Base-by-base conservation (phyloP, 73 alveolate genomes). In the Paraurostyla sp. region DNA sequence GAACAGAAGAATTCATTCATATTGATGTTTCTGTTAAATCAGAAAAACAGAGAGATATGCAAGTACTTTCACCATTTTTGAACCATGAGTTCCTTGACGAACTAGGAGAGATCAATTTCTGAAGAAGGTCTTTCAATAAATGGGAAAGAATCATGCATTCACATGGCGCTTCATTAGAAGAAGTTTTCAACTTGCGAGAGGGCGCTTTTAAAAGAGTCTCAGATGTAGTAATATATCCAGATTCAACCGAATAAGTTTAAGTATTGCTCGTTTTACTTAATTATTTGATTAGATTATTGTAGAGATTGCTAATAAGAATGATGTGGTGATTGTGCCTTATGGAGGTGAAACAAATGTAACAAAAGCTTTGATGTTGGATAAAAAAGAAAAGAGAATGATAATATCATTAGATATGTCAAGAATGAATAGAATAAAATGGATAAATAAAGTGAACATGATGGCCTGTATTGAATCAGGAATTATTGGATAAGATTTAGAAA, bases 101-200 rank as follows among this genome's bases (percentile, higher is more conserved):
- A 9, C 40, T 91, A n/a, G 78, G 86, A 36, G 83, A 2, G 9
- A 11, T 91, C 30, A 40, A 91, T 30, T 85, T 85, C 86, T 56
- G 84, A 52, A 87, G 94, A 57, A 35, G 91, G 20, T 82, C 98
- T 15, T 89, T 91, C 80, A 94, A 89, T 38, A 83, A 95, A 42
- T 71, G 76, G 62, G 96, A 94, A 46, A 82, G 98, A 83, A 87
- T 95, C 60, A 83, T 93, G 62, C 98, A 95, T 69, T 95, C 97
- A 33, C 98, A 95, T 75, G 98, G 98, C 1, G 93, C 93, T 50
- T 52, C 97, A 9, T 52, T 95, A 54, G 89, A 93, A 71, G 98
- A 95, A 46, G 84, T 91, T 65, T 88, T 49, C 32, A 59, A 85
- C 0, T 80, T 90, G 13, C 22, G 92, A 69, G 33, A 90, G 49